Conservation (phyloP, 148 eudicot species). For the Heliosperma pusillum region DNA sequence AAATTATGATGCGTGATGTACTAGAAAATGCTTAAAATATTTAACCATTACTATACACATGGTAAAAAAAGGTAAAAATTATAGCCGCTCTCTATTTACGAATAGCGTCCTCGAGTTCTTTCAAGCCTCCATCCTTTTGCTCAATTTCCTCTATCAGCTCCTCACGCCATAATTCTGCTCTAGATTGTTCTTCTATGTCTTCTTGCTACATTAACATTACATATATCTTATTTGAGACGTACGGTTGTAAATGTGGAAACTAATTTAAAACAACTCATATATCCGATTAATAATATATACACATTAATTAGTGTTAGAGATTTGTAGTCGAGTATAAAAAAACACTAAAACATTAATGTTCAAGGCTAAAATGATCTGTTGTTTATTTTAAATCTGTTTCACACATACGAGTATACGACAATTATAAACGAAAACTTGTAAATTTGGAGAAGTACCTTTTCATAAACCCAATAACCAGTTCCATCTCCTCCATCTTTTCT, state of each 20-base stretch:
- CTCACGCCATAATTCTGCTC: conserved; percentile 71
- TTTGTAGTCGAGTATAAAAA: too few species aligned
- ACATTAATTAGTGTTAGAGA: too few species aligned
- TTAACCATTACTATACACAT: conserved; percentile 1
- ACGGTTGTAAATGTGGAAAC: too few species aligned
- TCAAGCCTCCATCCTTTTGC: conserved; percentile 64
- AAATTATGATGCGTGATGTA: too few species aligned
- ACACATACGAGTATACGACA: too few species aligned
- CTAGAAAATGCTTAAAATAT: not conserved
- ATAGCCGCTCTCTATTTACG: conserved; percentile 44
- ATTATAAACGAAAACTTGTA: not conserved
- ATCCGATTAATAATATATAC: too few species aligned
- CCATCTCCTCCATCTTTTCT: conserved; percentile 91
- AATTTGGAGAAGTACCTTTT: conserved; percentile 45
- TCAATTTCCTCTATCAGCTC: conserved; percentile 86
- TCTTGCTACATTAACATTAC: conserved; percentile 53
- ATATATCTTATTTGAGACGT: too few species aligned
- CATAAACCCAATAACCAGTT: conserved; percentile 76
- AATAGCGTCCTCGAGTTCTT: conserved; percentile 71
- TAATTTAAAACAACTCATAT: too few species aligned
- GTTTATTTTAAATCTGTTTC: too few species aligned
- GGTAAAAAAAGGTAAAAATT: not conserved
- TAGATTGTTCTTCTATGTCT: conserved; percentile 64
- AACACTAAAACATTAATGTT: too few species aligned
- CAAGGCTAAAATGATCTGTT: too few species aligned